Evolutionary conservation across 2,329 filamentous ascomycete species (phyloP), one percentile per base, ranked within the genome.

Genomic region (Hymenoscyphus repandus): DNA sequence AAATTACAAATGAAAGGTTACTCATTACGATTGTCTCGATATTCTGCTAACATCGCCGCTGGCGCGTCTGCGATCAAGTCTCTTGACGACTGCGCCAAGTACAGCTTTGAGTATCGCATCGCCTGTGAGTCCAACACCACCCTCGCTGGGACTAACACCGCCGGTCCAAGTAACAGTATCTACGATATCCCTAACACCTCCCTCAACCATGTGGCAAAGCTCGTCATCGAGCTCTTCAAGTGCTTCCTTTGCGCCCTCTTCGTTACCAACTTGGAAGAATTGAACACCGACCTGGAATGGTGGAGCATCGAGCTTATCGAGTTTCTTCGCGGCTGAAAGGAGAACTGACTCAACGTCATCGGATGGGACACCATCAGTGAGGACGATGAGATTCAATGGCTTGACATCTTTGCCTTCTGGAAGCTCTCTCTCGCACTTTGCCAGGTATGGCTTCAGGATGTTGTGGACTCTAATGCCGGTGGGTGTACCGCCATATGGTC

Each of bases 221-320:
- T 78, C 78, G 66, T 96, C 88, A 64, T 97, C 92, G 6, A 97
- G 74, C 42, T 83, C 75, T 59, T 78, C 72, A 36, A 97, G 73
- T 49, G 85, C 82, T 58, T 75, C 69, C 1, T 76, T 74, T 0
- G 91, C 92, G 0, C 69, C 72, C 0, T 70, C 64, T 59, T 95
- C 88, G 45, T 79, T 76, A 50, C 93, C 92, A 40, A 97, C 87
- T 70, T 96, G 92, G 74, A 97, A 95, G 73, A 97, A 97, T 68
- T 97, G 92, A 50, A 97, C 82, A 32, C 92, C 92, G 7, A 96
- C 74, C 71, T 97, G 93, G 74, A 87, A 87, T 1, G 83, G 77
- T 3, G 85, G 82, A 0, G 90, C 90, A 7, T 83, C 76, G 6
- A 86, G 67, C 46, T 69, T 69, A 62, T 93, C 86, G 31, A 97